Base-by-base conservation (phyloP, 2,329 filamentous ascomycete species). In the Helotiales sp. region DNA sequence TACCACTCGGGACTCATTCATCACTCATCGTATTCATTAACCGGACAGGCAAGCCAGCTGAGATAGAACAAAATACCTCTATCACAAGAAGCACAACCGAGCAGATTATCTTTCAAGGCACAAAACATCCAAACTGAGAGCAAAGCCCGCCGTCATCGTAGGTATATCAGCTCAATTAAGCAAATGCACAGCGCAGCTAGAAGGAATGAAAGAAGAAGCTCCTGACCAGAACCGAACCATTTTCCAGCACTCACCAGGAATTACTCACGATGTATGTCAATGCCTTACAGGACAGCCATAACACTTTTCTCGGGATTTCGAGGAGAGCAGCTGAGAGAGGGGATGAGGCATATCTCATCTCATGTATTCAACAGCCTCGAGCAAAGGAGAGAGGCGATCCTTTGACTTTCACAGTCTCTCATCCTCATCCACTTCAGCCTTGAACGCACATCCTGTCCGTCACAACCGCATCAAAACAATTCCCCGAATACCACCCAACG, bases 201-300 rank as follows among this genome's bases (percentile, higher is more conserved):
- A 55, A 55, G 52, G 52, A 55, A 37, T 34, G 52, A 30, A 55
- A 55, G 52, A 34, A 55, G 40, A 6, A 22, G 43, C 26, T 52
- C 17, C 17, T 45, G 6, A n/a, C n/a, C n/a, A n/a, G 37, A 43
- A 17, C 37, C 2, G 37, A 28, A 52, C 49, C 24, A 30, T 24
- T 30, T 30, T 13, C n/a, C 24, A 52, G 28, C 49, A 52, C 24
- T 52, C 49, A 52, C 24, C 5, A n/a, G 49, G 52, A 32, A 6
- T 22, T 13, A 34, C 22, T 22, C 52, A 22, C 30, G 15, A 55
- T 55, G 52, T 30, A 55, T 55, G 52, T 55, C 52, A 55, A 26
- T 26, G 6, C 8, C 52, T 7, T 55, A 30, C n/a, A 22, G 10
- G 28, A n/a, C n/a, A 34, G 30, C 52, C 52, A 55, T 26, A 52